phyloP scores from a whole-genome alignment of 2,329 filamentous ascomycete species.

The Ascochyta lentis region DNA sequence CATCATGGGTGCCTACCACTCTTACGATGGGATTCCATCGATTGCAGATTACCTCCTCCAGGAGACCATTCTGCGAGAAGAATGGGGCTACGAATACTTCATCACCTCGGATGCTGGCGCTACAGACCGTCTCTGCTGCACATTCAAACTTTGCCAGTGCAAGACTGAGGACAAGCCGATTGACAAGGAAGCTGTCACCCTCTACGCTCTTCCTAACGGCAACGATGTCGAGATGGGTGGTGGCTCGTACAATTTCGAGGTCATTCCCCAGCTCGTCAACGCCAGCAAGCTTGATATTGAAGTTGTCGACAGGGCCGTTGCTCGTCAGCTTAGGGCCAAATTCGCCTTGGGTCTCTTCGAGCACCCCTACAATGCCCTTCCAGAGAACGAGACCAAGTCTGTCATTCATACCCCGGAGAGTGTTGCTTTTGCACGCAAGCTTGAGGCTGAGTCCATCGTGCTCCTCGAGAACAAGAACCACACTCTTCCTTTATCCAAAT shows the following conservation, averaged over 20 bases:
- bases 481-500: slow-evolving; percentile 69
- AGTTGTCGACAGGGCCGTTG: slow-evolving; percentile 70
- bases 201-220: slow-evolving; percentile 69
- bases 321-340: slow-evolving; percentile 70
- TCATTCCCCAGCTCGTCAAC: slow-evolving; percentile 69
- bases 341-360: slow-evolving; percentile 76
- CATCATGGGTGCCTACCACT: slow-evolving; percentile 78
- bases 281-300: slow-evolving; percentile 66
- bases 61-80: slow-evolving; percentile 69
- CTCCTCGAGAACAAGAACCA: slow-evolving; percentile 74
- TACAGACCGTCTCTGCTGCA: slow-evolving; percentile 70
- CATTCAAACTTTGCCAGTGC: slow-evolving; percentile 68
- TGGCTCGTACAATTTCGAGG: slow-evolving; percentile 71
- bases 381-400: slow-evolving; percentile 61
- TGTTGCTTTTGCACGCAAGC: slow-evolving; percentile 66
- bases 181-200: slow-evolving; percentile 70
- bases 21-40: slow-evolving; percentile 74
- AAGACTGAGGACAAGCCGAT: slow-evolving; percentile 55
- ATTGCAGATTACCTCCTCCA: slow-evolving; percentile 70
- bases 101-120: slow-evolving; percentile 72
- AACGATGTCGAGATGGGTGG: slow-evolving; percentile 80
- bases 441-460: slow-evolving; percentile 74
- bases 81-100: slow-evolving; percentile 77
- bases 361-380: slow-evolving; percentile 67
- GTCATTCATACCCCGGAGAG: slow-evolving; percentile 68